A percentile compares a stretch with the other conserved stretches of the same genome.
Evolutionary conservation across 164 flowering plant species (phyloP).

Genomic region (Litsea cubeba): DNA sequence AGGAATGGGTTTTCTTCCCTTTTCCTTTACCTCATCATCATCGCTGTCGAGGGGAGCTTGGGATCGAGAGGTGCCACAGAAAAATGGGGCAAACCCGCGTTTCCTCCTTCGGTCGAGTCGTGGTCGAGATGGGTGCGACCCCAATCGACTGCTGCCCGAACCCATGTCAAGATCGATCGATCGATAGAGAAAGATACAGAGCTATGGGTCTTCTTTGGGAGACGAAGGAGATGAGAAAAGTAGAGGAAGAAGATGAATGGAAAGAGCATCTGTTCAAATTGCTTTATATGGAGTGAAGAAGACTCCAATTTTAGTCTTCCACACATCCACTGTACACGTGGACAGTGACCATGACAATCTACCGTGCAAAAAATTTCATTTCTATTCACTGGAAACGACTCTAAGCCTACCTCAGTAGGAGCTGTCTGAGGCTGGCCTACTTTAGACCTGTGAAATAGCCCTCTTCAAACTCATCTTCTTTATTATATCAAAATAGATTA

Average conservation of each 20-base stretch:
- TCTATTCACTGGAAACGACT: no score
- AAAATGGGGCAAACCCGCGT: constrained; percentile 30
- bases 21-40: constrained; percentile 17
- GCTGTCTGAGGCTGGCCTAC: no score
- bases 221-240: neutral
- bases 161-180: constrained; percentile 33
- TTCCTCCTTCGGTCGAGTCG: constrained; percentile 24
- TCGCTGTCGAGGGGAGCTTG: constrained; percentile 2
- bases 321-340: no score
- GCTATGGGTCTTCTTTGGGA: neutral
- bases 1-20: no score
- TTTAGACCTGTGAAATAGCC: no score
- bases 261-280: neutral
- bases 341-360: no score
- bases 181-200: neutral
- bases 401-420: no score
- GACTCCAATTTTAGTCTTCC: no score
- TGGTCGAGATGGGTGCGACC: constrained; percentile 30
- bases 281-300: no score
- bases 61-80: constrained; percentile 52
- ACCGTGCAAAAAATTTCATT: no score
- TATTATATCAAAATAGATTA: no score
- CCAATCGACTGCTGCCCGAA: constrained; percentile 43
- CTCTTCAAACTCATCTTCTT: no score
- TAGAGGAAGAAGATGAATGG: neutral